Evolutionary conservation across 1,284 basidiomycete genomes (phyloP), one percentile per base, ranked within the genome.

Genomic region (Tranzscheliella williamsii): DNA sequence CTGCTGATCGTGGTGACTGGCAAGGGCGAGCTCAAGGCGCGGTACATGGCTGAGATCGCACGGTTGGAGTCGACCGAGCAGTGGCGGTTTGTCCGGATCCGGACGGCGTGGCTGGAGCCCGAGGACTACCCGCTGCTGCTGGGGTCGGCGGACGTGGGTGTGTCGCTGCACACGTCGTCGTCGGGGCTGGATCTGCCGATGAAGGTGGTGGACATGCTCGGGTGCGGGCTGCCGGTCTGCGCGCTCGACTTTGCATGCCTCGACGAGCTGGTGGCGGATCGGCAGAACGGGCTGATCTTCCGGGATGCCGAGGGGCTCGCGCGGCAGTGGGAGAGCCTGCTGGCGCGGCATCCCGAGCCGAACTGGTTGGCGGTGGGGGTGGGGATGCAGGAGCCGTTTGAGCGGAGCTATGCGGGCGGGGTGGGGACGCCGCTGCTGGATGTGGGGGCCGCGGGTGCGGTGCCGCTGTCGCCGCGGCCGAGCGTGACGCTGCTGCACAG

Each of bases 131-230:
- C 66, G 2, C 24, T 55, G 0, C 51, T 73, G 13, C 49, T 73
- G 5, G 90, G 94, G 22, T 88, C 89, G 4, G 91, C 92, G 3
- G 92, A 98, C 78, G 70, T 99, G 16, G 95, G 95, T 1, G 84
- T 98, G 38, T 91, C 86, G 48, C 81, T 99, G 46, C 95, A 99
- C 78, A 85, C 86, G 15, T 91, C 89, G 75, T 92, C 90, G 1
- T 94, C 90, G 0, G 89, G 85, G 0, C 80, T 94, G 35, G 95
- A 99, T 78, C 81, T 99, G 42, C 95, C 95, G 2, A 99, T 99
- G 95, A 99, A 99, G 79, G 87, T 99, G 8, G 93, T 99, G 2
- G 95, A 99, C 78, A 97, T 98, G 95, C 95, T 98, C 79, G 95
- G 95, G 0, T 97, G 92, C 66, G 87, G 86, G 2, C 81, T 96